These are phyloP conservation scores for Microcyclospora pomicola DNA, from an alignment of 2,329 filamentous ascomycete species.

Conservation along the genomic window DNA sequence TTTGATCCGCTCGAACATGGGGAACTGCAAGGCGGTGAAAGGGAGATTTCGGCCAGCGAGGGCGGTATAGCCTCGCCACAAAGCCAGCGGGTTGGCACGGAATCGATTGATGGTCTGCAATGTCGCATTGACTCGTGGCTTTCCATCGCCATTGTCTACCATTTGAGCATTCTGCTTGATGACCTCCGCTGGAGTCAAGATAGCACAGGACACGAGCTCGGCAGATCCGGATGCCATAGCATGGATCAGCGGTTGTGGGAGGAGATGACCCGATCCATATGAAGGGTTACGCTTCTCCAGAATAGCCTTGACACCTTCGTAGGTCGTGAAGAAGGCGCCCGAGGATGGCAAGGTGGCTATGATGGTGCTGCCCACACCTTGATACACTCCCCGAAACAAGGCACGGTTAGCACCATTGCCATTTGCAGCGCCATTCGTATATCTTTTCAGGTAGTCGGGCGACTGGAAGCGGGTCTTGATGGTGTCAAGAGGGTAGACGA, in stretches of 20 bases:
- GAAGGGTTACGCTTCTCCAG: conserved; percentile 41
- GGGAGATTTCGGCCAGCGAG: conserved; percentile 72
- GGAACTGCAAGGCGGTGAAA: conserved; percentile 80
- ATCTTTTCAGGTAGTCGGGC: conserved; percentile 56
- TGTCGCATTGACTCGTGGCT: conserved; percentile 33
- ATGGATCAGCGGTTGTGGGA: conserved; percentile 59
- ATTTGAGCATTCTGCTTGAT: conserved; percentile 93
- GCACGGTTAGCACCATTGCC: conserved; percentile 34
- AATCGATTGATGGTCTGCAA: conserved; percentile 45
- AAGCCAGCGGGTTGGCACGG: conserved; percentile 39
- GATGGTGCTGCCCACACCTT: conserved; percentile 74
- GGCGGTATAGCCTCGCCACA: conserved; percentile 62
- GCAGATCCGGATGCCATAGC: conserved; percentile 59
- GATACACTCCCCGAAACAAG: conserved; percentile 64
- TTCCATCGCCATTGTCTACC: conserved; percentile 32
- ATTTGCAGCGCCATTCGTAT: conserved; percentile 43
- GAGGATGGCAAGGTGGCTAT: conserved; percentile 81
- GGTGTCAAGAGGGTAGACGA: conserved; percentile 80
- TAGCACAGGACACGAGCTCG: conserved; percentile 72
- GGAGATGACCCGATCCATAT: conserved; percentile 23
- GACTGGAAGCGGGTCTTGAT: conserved; percentile 78
- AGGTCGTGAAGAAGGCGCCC: conserved; percentile 80
- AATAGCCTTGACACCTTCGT: conserved; percentile 59
- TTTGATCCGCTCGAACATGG: conserved; percentile 64
- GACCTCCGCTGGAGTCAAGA: conserved; percentile 78